A percentile compares a stretch with the other conserved stretches of the same genome.
Conservation (phyloP, 1,284 basidiomycete genomes). For the Grifola frondosa region DNA sequence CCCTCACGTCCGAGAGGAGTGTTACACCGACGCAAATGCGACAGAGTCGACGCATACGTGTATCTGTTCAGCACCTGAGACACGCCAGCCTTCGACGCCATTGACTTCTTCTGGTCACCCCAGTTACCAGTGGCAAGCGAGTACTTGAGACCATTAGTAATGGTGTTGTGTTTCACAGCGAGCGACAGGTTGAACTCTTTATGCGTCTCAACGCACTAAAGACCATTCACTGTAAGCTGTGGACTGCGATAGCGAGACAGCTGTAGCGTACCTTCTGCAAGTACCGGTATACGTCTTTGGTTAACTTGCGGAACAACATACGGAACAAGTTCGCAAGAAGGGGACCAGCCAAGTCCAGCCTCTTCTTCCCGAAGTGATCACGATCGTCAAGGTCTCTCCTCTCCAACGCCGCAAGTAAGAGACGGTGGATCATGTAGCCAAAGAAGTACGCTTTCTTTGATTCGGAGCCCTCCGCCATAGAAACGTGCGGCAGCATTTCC, state of each 20-base stretch:
- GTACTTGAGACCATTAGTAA: slow-evolving; percentile 98
- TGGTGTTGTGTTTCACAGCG: slow-evolving; percentile 95
- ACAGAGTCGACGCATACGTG: slow-evolving; percentile 97
- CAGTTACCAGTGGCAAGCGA: slow-evolving; percentile 99
- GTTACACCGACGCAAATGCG: slow-evolving; percentile 97
- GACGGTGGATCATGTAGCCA: slow-evolving; percentile 99
- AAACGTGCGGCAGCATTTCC: slow-evolving; percentile 98
- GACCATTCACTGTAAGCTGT: slow-evolving; percentile 12
- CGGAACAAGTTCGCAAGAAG: slow-evolving; percentile 94
- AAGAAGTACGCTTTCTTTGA: slow-evolving; percentile 99
- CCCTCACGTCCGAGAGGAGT: slow-evolving; percentile 98
- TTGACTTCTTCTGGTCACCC: slow-evolving; percentile 99
- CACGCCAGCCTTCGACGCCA: slow-evolving; percentile 97
- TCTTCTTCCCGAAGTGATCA: slow-evolving; percentile 99
- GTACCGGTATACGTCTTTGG: slow-evolving; percentile 96
- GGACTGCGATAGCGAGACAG: not conserved
- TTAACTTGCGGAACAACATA: slow-evolving; percentile 96
- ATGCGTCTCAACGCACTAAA: slow-evolving; percentile 92
- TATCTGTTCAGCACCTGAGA: slow-evolving; percentile 99
- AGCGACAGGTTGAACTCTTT: slow-evolving; percentile 93
- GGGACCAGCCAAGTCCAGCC: slow-evolving; percentile 94
- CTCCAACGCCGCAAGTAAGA: slow-evolving; percentile 91
- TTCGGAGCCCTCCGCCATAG: slow-evolving; percentile 94
- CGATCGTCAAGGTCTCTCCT: slow-evolving; percentile 96
- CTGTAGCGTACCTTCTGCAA: slow-evolving; percentile 79